phyloP scores from a whole-genome alignment of 305 asterid species.

The Rubia tinctorum region DNA sequence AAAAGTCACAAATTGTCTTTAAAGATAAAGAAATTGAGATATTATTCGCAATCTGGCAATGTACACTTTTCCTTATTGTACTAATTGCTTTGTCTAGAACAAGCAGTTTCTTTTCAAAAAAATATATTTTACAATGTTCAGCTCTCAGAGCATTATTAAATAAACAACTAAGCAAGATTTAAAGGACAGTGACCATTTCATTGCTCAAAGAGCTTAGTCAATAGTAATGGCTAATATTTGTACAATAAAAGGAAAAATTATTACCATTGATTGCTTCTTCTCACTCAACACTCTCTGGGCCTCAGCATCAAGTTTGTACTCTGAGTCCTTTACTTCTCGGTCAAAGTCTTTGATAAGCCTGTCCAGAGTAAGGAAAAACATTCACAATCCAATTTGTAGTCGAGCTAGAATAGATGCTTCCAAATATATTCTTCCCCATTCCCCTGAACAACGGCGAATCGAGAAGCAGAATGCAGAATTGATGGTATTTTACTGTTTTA shows the following conservation, averaged over 20 bases:
- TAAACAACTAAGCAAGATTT: neutral
- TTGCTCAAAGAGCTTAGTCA: constrained; percentile 1
- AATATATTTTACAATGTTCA: neutral
- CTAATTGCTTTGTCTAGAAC: neutral
- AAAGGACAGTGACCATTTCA: neutral
- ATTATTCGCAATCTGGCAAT: neutral
- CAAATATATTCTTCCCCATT: neutral
- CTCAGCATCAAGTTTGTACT: constrained; percentile 67
- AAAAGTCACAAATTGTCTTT: neutral
- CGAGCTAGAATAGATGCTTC: neutral
- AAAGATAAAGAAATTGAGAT: neutral
- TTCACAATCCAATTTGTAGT: constrained; percentile 3
- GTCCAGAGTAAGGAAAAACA: constrained; percentile 21
- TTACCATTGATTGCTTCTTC: constrained; percentile 89
- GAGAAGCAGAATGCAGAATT: neutral
- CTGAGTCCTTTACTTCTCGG: constrained; percentile 70
- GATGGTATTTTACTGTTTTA: neutral
- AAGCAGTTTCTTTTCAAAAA: neutral
- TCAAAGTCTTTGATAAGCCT: constrained; percentile 95
- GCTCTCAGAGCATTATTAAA: neutral
- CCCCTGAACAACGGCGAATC: neutral
- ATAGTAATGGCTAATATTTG: neutral
- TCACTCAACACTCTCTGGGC: constrained; percentile 72
- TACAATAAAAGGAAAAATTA: constrained; percentile 20
- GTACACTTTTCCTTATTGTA: neutral